phyloP scores from a whole-genome alignment of 2,329 filamentous ascomycete genomes.

The Pseudophaeomoniella oleicola region DNA sequence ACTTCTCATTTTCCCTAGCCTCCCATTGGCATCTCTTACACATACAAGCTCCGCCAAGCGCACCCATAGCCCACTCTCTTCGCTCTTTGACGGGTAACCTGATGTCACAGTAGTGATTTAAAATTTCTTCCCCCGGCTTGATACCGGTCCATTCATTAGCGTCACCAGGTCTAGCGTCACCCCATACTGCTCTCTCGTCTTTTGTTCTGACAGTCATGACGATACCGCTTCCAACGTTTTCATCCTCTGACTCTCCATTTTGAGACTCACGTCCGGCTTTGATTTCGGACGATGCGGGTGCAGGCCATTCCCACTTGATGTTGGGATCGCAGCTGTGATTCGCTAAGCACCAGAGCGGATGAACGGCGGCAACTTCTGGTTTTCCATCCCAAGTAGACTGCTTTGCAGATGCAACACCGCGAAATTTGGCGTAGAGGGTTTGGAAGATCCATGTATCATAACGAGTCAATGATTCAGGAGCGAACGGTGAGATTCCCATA shows the following conservation, averaged over 20 bases:
- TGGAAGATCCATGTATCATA: slow-evolving; percentile 56
- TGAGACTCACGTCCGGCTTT: not conserved
- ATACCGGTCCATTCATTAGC: slow-evolving; percentile 43
- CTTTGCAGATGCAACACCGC: slow-evolving; percentile 78
- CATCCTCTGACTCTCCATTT: slow-evolving; percentile 2
- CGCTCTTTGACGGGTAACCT: slow-evolving; percentile 61
- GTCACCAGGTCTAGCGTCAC: slow-evolving; percentile 12
- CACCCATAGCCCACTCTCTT: slow-evolving; percentile 77
- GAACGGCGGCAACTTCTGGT: slow-evolving; percentile 83
- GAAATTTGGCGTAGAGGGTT: slow-evolving; percentile 82
- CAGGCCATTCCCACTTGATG: slow-evolving; percentile 86
- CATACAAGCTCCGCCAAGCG: slow-evolving; percentile 77
- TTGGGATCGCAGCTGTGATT: slow-evolving; percentile 96
- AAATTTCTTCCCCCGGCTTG: slow-evolving; percentile 64
- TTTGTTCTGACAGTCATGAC: slow-evolving; percentile 20
- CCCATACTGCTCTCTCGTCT: slow-evolving; percentile 23
- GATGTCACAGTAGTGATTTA: slow-evolving; percentile 92
- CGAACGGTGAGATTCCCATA: slow-evolving; percentile 48
- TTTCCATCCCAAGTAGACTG: slow-evolving; percentile 63
- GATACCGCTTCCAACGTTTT: slow-evolving; percentile 16
- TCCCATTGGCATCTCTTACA: slow-evolving; percentile 72
- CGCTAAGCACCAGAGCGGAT: slow-evolving; percentile 89
- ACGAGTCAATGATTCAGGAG: slow-evolving; percentile 15
- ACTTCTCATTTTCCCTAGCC: slow-evolving; percentile 17
- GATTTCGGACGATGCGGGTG: slow-evolving; percentile 39